These are phyloP conservation scores for Pythium phragmitis DNA, from an alignment of 352 stramenopile genomes.

Conservation along the genomic window DNA sequence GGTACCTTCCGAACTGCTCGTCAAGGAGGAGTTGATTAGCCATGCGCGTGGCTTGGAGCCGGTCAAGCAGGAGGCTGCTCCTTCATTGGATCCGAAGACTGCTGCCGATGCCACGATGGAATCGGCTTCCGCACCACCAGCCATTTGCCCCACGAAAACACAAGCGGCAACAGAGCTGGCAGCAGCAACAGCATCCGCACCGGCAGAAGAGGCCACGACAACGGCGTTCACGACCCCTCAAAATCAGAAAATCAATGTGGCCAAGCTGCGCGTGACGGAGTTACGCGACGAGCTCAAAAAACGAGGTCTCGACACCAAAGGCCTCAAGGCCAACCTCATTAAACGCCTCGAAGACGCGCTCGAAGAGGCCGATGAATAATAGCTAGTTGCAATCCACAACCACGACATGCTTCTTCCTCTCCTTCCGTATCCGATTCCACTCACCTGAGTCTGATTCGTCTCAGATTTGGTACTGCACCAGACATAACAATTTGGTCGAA, in stretches of 20 bases:
- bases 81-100: neutral
- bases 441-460: constrained; percentile 3
- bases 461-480: constrained; percentile 7
- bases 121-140: neutral
- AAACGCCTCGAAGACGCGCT: constrained; percentile 61
- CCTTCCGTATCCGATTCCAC: constrained; percentile 13
- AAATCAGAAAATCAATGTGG: constrained; percentile 30
- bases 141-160: neutral
- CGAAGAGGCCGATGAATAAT: constrained; percentile 29
- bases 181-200: neutral
- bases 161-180: neutral
- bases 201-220: neutral
- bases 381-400: constrained; percentile 9
- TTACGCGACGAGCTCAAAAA: constrained; percentile 66
- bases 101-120: neutral
- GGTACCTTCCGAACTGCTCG: neutral
- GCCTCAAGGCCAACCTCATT: constrained; percentile 62
- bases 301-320: constrained; percentile 68
- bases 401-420: neutral
- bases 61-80: neutral
- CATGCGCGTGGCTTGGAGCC: neutral
- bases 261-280: constrained; percentile 62
- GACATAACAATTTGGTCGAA: constrained; percentile 23
- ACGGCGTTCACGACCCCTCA: constrained; percentile 10
- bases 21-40: neutral